Base-by-base conservation (phyloP, 2,329 filamentous ascomycete genomes). In the Fragosphaeria purpurea region DNA sequence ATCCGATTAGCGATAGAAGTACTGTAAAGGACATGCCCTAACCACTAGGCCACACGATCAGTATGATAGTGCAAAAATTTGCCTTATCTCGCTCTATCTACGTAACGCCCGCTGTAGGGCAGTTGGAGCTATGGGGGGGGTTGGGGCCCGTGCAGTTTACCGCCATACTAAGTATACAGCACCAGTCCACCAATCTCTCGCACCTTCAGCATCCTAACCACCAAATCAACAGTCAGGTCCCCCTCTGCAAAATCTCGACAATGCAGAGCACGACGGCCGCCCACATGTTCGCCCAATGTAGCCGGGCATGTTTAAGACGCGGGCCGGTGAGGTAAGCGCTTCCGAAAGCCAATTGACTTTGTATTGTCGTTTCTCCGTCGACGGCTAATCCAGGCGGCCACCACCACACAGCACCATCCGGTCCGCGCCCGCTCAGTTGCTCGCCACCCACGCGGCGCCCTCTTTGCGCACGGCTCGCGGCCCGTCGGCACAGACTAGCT, bases 11-110 rank as follows among this genome's bases (percentile, higher is more conserved):
- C 45, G 40, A 22, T 38, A 6, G 30, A 44, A 31, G 22, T 22
- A 55, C 51, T 59, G 58, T 59, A 59, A 59, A 59, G 58, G 57
- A 56, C 52, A 57, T 56, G 57, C 53, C 57, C 53, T 59, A 58
- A 59, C 58, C 58, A 57, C 58, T 59, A 59, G 56, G 55, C 56
- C 55, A 58, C 53, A 58, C 56, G 56, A 54, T 55, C 56, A 50
- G 32, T 52, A 49, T 45, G 44, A 33, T 37, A 41, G 5, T 40
- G 12, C 9, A 13, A 50, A 40, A 7, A 34, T 45, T 37, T 22
- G 8, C 10, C 30, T 34, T 51, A 47, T 48, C 11, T 42, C 4
- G 1, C 6, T 33, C 37, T 52, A 52, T 55, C 12, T 38, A 46
- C 32, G 9, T 40, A 32, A 22, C 22, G 22, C 22, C 22, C 22